Evolutionary conservation across 1,139 yeast genomes (phyloP), one percentile per base, ranked within the genome.

Genomic region (Pichia sp.): DNA sequence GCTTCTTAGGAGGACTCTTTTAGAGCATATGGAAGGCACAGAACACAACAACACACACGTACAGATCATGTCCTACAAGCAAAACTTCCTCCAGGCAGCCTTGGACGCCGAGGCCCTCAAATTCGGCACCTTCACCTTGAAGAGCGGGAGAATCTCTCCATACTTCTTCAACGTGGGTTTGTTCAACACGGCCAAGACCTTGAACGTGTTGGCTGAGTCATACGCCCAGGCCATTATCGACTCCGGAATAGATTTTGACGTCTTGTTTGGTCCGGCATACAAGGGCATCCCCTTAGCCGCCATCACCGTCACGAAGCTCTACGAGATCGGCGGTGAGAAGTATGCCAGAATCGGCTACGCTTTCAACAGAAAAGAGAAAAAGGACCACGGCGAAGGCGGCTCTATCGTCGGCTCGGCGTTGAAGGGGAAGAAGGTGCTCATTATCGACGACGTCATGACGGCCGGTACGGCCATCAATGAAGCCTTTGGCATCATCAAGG

Each of bases 311-410:
- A 91, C 95, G 55, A 92, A 93, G 72, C 78, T 93, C 61, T 95
- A 95, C 40, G 98, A 93, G 73, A 77, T 91, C 62, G 93, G 88
- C 58, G 91, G 91, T n/a, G 80, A 80, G 58, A 84, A 83, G 65
- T 88, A 84, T 70, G 79, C 78, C 53, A 69, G 79, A 57, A 76
- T 85, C 58, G 85, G 83, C 52, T 90, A 86, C 68, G 77, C 93
- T 27, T 87, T 86, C 75, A 87, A 87, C 74, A 81, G 95, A 74
- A 87, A 87, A 75, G 99, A 93, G 73, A 89, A 87, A 78, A 93
- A 93, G 74, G 97, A 92, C 67, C 99, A 93, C 70, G 99, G 99
- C 54, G 99, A 93, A 75, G 99, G 99, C 59, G 99, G 99, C 17
- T 81, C 81, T 57, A 88, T 93, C 66, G 99, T 93, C 43, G 99